Evolutionary conservation across 805 yeast genomes (phyloP).

Genomic region (Metschnikowia gelsemii): DNA sequence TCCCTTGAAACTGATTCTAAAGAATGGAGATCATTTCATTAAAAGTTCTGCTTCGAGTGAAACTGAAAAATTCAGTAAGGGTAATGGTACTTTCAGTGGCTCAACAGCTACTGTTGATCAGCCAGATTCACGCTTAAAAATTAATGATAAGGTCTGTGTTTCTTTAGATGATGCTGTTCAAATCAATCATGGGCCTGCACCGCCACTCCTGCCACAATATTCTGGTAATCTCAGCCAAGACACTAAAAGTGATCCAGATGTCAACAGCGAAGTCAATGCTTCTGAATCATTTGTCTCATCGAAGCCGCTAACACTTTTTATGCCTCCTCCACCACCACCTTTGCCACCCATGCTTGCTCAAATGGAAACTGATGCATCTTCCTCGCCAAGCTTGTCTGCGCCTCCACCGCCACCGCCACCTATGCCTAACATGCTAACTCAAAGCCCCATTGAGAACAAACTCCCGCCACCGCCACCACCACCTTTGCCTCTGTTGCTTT

Average conservation of each 20-base stretch:
- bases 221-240: not conserved
- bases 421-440: constrained; percentile 1
- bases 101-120: constrained; percentile 8
- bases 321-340: not conserved
- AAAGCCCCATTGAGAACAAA: not conserved
- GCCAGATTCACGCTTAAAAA: not conserved
- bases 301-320: not conserved
- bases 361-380: not conserved
- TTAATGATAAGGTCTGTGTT: not conserved
- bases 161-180: not conserved
- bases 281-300: not conserved
- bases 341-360: constrained; percentile 3
- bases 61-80: not conserved
- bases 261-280: not conserved
- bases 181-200: not conserved
- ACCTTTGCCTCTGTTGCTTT: constrained; percentile 5
- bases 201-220: not conserved
- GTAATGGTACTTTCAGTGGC: constrained; percentile 4
- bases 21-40: not conserved
- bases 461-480: constrained; percentile 10
- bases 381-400: not conserved
- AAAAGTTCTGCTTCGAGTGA: not conserved
- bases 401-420: constrained; percentile 14
- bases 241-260: not conserved
- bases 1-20: constrained; percentile 1